Percentiles rank a stretch among this genome's conserved stretches.
Conservation (phyloP, 192 early-diverging fungal species). For the Coemansia sp. region DNA sequence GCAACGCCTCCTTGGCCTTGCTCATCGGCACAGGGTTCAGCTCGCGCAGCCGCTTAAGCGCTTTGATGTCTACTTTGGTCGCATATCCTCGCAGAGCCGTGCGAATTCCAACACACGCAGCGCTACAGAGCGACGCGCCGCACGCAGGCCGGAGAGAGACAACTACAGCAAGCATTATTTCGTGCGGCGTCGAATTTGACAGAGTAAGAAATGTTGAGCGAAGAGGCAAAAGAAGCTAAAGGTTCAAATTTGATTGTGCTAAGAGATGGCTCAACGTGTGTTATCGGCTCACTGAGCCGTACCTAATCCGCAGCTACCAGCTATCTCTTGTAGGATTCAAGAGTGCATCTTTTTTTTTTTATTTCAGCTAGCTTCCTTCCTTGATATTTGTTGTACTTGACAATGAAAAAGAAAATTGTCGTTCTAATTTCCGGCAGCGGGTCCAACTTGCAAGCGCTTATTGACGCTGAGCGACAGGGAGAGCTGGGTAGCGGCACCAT, state of each 20-base stretch:
- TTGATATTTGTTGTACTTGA: neutral
- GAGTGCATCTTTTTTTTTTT: neutral
- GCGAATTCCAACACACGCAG: neutral
- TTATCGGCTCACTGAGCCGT: neutral
- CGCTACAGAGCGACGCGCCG: neutral
- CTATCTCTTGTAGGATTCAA: neutral
- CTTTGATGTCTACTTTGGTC: conserved; percentile 59
- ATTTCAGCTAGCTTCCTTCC: too few species aligned
- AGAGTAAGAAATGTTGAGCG: neutral
- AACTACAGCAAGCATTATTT: neutral
- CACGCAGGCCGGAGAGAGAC: neutral
- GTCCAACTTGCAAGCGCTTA: conserved; percentile 95
- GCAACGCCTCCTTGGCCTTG: conserved; percentile 87
- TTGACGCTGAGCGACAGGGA: conserved; percentile 70
- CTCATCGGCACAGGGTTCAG: conserved; percentile 77
- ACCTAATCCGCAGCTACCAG: conserved; percentile 9
- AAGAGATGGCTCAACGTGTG: neutral
- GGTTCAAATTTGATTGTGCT: neutral
- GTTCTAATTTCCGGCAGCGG: conserved; percentile 96
- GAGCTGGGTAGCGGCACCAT: conserved; percentile 66
- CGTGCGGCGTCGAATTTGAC: neutral
- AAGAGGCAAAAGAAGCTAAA: neutral
- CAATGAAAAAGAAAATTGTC: conserved; percentile 63
- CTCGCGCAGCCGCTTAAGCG: conserved; percentile 75
- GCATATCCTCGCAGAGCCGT: conserved; percentile 25